Base-by-base conservation (phyloP, 2,329 filamentous ascomycete genomes). In the Ophiostoma piceae region DNA sequence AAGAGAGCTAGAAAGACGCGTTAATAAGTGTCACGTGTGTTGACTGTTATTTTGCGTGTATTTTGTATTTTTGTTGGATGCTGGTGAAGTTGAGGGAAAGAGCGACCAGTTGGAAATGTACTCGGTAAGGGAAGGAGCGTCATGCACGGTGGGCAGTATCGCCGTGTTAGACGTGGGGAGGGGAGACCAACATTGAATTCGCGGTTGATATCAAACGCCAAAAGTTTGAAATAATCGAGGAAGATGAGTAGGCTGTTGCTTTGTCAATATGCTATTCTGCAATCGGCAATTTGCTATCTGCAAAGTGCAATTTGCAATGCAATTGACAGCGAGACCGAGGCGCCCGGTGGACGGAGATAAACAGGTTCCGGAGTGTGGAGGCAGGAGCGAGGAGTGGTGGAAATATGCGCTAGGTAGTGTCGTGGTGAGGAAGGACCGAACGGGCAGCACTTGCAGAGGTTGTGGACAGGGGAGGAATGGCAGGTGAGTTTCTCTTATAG, bases 331-430 rank as follows among this genome's bases (percentile, higher is more conserved):
- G 19, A 57, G 11, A 26, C 62, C 68, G 68, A 62, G 43, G 68
- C 5, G 35, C 60, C 66, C 57, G 41, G 54, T 66, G 22, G 66
- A 54, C 69, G 69, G 69, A 70, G 69, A 68, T 68, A 70, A 70
- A 70, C 57, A 29, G 66, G 29, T 43, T 65, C 69, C 69, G 66
- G 39, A 66, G 22, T 26, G 19, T 54, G 29, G 69, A 41, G 43
- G 69, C 35, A 37, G 57, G 22, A 32, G 43, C 6, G 35, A 66
- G 37, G n/a, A 16, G 32, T 41, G 51, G 51, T 47, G 43, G 43
- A 47, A 47, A 47, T 47, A 47, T 19, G 43, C 43, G 16, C 4
- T 6, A 26, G 51, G 51, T 7, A 26, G 22, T 57, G 51, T 7
- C 26, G 22, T 57, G n/a, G 14, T 54, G 22, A 57, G 51, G 51